phyloP scores from a whole-genome alignment of 2,329 filamentous ascomycete species.

The Fusarium liriodendri region DNA sequence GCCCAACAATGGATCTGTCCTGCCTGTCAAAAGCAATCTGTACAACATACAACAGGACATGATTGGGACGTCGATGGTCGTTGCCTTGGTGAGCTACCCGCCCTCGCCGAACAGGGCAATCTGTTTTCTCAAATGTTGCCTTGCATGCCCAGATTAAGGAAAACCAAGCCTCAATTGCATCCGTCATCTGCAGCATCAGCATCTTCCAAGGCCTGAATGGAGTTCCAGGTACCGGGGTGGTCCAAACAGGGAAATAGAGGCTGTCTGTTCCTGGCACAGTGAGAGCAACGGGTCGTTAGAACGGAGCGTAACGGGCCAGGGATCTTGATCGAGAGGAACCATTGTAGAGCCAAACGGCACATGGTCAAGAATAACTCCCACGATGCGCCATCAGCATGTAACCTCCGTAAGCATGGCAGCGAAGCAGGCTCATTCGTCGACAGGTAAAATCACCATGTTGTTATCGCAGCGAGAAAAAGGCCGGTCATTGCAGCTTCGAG shows the following conservation, averaged over 20 bases:
- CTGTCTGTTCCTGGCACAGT: slow-evolving; percentile 32
- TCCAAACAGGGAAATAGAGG: slow-evolving; percentile 23
- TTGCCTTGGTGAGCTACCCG: slow-evolving; percentile 28
- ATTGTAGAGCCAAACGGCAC: slow-evolving; percentile 6
- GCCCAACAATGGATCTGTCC: slow-evolving; percentile 5
- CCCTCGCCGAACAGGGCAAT: slow-evolving; percentile 19
- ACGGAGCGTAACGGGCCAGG: neutral
- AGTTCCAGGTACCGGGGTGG: slow-evolving; percentile 20
- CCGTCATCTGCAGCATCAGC: slow-evolving; percentile 40
- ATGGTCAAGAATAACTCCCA: slow-evolving; percentile 1
- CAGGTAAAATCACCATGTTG: slow-evolving; percentile 21
- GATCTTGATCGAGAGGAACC: neutral
- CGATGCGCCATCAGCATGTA: neutral
- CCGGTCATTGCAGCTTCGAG: slow-evolving; percentile 3
- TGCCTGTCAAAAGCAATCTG: slow-evolving; percentile 20
- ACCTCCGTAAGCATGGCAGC: slow-evolving; percentile 1
- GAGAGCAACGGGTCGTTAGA: slow-evolving; percentile 12
- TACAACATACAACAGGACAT: slow-evolving; percentile 14
- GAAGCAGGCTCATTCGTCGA: slow-evolving; percentile 24
- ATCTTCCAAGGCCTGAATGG: slow-evolving; percentile 13
- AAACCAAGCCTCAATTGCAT: slow-evolving; percentile 39
- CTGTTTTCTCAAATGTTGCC: slow-evolving; percentile 22
- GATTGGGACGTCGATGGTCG: neutral
- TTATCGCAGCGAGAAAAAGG: slow-evolving; percentile 13
- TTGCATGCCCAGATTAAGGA: slow-evolving; percentile 33